Evolutionary conservation across 106 monocot species (phyloP).

Genomic region (Ottelia alismoides): DNA sequence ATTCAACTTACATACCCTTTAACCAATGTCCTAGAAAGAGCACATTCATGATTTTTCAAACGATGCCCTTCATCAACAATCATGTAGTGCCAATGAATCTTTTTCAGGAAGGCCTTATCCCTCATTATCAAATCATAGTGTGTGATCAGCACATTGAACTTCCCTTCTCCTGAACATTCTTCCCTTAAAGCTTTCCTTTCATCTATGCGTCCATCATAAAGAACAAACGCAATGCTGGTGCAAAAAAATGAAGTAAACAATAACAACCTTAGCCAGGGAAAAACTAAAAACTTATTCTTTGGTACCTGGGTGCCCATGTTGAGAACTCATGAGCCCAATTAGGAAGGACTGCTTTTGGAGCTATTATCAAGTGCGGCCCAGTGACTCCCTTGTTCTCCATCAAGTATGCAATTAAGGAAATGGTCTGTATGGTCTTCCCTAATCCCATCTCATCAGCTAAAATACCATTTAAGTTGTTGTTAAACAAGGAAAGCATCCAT

Average conservation of each 20-base stretch:
- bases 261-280: background rate
- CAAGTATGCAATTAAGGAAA: conserved; percentile 77
- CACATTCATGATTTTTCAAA: conserved; percentile 94
- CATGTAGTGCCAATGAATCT: conserved; percentile 91
- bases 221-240: conserved; percentile 50
- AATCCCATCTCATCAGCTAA: conserved; percentile 99
- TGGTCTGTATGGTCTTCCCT: conserved; percentile 98
- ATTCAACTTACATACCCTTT: conserved; percentile 81
- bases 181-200: conserved; percentile 89
- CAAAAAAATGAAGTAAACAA: background rate
- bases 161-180: conserved; percentile 59
- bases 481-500: conserved; percentile 99
- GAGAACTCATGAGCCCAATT: conserved; percentile 88
- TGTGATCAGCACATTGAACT: conserved; percentile 89
- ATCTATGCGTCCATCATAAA: conserved; percentile 94
- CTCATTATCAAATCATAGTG: conserved; percentile 98
- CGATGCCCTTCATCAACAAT: conserved; percentile 99
- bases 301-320: conserved; percentile 96
- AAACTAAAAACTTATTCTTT: too few species aligned
- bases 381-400: conserved; percentile 79
- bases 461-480: conserved; percentile 98
- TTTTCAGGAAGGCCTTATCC: conserved; percentile 81
- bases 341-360: conserved; percentile 96
- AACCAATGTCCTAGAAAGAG: conserved; percentile 76
- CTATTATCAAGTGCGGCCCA: conserved; percentile 91